These are phyloP conservation scores for Prunus armeniaca DNA, from an alignment of 306 rosid genomes.

Conservation along the genomic window DNA sequence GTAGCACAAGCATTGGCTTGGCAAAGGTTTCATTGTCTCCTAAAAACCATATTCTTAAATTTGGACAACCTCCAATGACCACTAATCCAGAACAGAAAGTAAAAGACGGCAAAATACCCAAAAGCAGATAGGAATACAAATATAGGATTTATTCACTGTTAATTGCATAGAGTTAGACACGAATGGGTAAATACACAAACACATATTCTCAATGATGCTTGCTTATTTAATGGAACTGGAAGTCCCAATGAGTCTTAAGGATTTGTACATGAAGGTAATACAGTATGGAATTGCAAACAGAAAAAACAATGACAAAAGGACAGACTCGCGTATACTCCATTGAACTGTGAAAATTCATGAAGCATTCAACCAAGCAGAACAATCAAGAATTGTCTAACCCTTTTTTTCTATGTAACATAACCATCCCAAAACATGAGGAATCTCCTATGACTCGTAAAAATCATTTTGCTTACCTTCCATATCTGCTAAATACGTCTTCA, in stretches of 20 bases:
- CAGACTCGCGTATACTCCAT: not conserved
- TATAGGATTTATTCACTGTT: not conserved
- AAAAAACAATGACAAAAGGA: not conserved
- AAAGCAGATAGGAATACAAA: not conserved
- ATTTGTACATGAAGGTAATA: not conserved
- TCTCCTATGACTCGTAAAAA: not conserved
- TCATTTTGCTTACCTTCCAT: constrained; percentile 35
- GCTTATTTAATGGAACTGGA: not conserved
- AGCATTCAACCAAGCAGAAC: not conserved
- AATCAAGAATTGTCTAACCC: not conserved
- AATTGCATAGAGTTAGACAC: not conserved
- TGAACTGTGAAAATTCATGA: not conserved
- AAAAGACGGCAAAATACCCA: not conserved
- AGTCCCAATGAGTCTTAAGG: not conserved
- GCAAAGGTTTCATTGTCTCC: constrained; percentile 4
- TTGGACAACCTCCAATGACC: constrained; percentile 5
- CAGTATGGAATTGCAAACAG: not conserved
- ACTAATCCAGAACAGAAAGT: constrained; percentile 1
- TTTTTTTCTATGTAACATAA: not conserved
- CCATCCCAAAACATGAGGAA: not conserved
- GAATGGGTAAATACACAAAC: not conserved
- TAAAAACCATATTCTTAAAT: not conserved
- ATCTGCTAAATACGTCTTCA: constrained; percentile 44
- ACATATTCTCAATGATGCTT: not conserved
- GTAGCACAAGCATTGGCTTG: constrained; percentile 17